Evolutionary conservation across 441 rosid genomes (phyloP).

Genomic region (Manihot esculenta): DNA sequence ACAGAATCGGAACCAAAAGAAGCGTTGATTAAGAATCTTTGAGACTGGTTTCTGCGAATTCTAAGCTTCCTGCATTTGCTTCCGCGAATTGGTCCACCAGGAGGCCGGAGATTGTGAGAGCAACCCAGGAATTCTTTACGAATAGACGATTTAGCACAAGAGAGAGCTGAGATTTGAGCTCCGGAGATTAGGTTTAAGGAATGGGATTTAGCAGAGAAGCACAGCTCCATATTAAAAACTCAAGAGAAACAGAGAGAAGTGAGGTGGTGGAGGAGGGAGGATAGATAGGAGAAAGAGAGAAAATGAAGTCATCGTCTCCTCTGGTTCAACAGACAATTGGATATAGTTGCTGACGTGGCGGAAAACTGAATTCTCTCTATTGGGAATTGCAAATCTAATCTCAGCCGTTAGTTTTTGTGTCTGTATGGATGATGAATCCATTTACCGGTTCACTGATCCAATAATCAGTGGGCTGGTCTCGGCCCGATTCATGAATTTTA

Average conservation of each 20-base stretch:
- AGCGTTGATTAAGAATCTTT: slow-evolving; percentile 44
- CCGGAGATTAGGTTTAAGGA: slow-evolving; percentile 37
- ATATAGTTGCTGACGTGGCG: slow-evolving; percentile 30
- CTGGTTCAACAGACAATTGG: too few relatives aligned
- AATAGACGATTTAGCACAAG: neutral
- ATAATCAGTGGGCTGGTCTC: too few relatives aligned
- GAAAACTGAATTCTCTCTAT: neutral
- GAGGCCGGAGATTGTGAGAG: slow-evolving; percentile 43
- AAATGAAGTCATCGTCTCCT: too few relatives aligned
- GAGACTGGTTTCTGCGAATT: slow-evolving; percentile 30
- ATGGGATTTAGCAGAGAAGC: slow-evolving; percentile 38
- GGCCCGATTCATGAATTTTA: too few relatives aligned
- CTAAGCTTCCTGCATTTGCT: slow-evolving; percentile 24
- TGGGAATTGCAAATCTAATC: neutral
- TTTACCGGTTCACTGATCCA: too few relatives aligned
- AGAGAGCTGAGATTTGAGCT: neutral
- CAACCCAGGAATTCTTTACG: slow-evolving; percentile 52
- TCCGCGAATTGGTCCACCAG: slow-evolving; percentile 32
- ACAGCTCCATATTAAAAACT: slow-evolving; percentile 30
- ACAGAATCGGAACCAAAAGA: slow-evolving; percentile 47
- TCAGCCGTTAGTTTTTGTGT: neutral
- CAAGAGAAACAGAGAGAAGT: too few relatives aligned
- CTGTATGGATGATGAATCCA: too few relatives aligned
- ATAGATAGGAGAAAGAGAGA: neutral
- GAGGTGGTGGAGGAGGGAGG: too few relatives aligned